Conservation (phyloP, 2,329 filamentous ascomycete species). For the Ascochyta pisi region DNA sequence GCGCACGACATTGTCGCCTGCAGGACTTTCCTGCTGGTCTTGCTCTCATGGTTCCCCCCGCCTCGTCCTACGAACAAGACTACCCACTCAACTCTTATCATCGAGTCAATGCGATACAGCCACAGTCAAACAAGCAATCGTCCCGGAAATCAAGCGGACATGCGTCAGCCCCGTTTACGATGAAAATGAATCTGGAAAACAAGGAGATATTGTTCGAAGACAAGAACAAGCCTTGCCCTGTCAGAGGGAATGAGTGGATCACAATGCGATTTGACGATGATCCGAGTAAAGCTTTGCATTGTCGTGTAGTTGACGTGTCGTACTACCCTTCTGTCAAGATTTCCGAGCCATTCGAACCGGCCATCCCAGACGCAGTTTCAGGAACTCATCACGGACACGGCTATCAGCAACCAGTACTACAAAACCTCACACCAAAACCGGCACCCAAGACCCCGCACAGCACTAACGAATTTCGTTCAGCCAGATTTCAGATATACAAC, state of each 20-base stretch:
- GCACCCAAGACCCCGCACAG: background rate
- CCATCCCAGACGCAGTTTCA: background rate
- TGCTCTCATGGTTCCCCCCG: slow-evolving; percentile 59
- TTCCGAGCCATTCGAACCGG: slow-evolving; percentile 33
- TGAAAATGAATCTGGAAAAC: slow-evolving; percentile 45
- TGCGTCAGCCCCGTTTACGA: background rate
- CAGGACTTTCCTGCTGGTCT: slow-evolving; percentile 65
- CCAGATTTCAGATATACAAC: slow-evolving; percentile 57
- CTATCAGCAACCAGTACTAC: background rate
- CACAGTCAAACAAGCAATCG: background rate
- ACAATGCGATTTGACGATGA: slow-evolving; percentile 39
- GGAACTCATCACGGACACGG: background rate
- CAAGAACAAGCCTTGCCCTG: slow-evolving; percentile 32
- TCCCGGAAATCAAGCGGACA: background rate
- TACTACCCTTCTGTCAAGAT: slow-evolving; percentile 53
- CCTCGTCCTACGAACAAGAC: slow-evolving; percentile 24
- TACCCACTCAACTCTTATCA: slow-evolving; percentile 5
- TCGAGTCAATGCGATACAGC: background rate
- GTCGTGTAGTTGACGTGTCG: slow-evolving; percentile 56
- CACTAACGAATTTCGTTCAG: slow-evolving; percentile 38
- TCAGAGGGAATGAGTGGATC: slow-evolving; percentile 63
- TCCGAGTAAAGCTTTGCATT: slow-evolving; percentile 51
- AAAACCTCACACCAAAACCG: background rate
- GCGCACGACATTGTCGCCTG: slow-evolving; percentile 55
- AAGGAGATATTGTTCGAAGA: slow-evolving; percentile 54